Conservation (phyloP, 768 basidiomycete species). For the Cyathus striatus region DNA sequence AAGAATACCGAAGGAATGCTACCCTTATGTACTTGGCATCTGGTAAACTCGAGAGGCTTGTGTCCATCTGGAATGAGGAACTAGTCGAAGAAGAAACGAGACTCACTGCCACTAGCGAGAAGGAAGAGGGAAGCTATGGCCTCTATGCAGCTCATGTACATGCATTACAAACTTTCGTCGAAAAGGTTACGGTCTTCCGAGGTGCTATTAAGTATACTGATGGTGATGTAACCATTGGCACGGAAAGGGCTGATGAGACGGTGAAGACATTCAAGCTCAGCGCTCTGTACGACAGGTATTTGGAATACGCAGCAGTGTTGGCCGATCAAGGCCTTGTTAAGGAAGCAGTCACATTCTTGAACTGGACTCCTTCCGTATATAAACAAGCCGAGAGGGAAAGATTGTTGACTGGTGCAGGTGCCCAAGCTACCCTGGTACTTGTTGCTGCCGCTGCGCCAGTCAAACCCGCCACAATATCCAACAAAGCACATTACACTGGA, state of each 20-base stretch:
- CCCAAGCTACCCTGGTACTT: slow-evolving; percentile 12
- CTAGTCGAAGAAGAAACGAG: slow-evolving; percentile 76
- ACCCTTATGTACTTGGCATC: slow-evolving; percentile 93
- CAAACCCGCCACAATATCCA: slow-evolving; percentile 8
- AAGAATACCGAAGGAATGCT: slow-evolving; percentile 75
- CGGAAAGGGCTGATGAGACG: slow-evolving; percentile 35
- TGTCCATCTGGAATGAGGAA: slow-evolving; percentile 91
- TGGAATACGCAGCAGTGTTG: slow-evolving; percentile 92
- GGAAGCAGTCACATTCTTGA: slow-evolving; percentile 76
- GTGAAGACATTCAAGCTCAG: slow-evolving; percentile 78
- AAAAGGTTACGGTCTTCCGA: slow-evolving; percentile 95
- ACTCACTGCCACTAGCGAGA: slow-evolving; percentile 34
- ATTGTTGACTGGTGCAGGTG: slow-evolving; percentile 26
- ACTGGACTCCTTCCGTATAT: slow-evolving; percentile 76
- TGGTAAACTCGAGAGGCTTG: slow-evolving; percentile 78
- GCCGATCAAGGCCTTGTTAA: slow-evolving; percentile 86
- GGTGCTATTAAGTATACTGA: slow-evolving; percentile 79
- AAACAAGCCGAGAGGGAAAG: slow-evolving; percentile 37
- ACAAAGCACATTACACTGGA: slow-evolving; percentile 10
- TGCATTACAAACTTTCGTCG: slow-evolving; percentile 89
- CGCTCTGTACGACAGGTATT: slow-evolving; percentile 85
- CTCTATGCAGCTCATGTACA: slow-evolving; percentile 77
- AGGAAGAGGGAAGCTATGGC: slow-evolving; percentile 38
- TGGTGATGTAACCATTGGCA: slow-evolving; percentile 48
- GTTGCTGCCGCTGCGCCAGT: slow-evolving; percentile 10